Evolutionary conservation across 2,329 filamentous ascomycete species (phyloP).

Genomic region (Fusarium torreyae): DNA sequence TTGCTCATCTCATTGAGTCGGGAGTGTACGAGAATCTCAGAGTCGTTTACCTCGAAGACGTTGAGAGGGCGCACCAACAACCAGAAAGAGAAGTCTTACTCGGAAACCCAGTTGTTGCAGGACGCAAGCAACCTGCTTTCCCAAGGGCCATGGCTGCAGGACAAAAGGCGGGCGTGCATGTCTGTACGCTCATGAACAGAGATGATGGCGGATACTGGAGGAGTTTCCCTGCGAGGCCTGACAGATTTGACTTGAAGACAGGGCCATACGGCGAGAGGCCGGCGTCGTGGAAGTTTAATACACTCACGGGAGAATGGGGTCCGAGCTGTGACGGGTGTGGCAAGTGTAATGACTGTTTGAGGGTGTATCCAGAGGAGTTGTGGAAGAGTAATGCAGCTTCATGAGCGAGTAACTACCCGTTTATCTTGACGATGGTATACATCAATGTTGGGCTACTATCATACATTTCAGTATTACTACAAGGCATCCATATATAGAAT

Average conservation of each 20-base stretch:
- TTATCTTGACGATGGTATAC: no score
- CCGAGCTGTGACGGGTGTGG: conserved; percentile 34
- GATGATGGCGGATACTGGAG: conserved; percentile 30
- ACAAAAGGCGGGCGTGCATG: conserved; percentile 10
- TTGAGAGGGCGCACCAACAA: conserved; percentile 3
- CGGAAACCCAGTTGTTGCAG: fast-evolving
- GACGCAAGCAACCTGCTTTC: neutral
- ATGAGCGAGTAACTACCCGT: neutral
- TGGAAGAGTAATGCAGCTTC: conserved; percentile 16
- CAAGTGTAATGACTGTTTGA: conserved; percentile 26
- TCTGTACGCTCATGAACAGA: conserved; percentile 31
- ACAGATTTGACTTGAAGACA: conserved; percentile 37
- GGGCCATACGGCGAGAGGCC: conserved; percentile 30
- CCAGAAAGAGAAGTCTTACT: fast-evolving
- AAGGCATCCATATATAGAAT: neutral
- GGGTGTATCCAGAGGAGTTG: conserved; percentile 31
- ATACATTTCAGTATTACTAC: neutral
- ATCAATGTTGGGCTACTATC: neutral
- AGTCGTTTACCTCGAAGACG: conserved; percentile 28
- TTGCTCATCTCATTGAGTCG: conserved; percentile 21
- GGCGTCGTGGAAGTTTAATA: conserved; percentile 12
- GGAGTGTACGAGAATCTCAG: neutral
- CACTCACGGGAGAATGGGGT: conserved; percentile 27
- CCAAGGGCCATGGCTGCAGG: conserved; percentile 24
- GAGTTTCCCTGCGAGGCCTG: conserved; percentile 29